These are phyloP conservation scores for Asterochloris erici DNA, from an alignment of 139 green algal genomes.

Conservation along the genomic window DNA sequence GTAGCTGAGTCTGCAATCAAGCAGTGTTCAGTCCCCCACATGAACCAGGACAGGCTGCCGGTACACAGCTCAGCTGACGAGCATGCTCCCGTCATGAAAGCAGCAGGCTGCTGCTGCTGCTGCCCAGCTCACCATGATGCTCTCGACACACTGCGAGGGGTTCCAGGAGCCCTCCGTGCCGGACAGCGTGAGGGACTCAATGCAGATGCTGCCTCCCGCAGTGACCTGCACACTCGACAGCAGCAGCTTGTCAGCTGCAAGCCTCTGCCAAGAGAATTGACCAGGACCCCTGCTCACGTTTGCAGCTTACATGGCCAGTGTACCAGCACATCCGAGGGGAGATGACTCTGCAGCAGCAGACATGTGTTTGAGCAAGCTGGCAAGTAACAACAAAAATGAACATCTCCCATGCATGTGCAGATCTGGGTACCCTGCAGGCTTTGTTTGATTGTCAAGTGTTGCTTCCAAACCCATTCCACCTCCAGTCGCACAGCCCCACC, in stretches of 20 bases:
- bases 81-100: not conserved
- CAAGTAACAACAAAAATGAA: not conserved
- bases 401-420: too few species aligned
- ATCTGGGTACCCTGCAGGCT: too few species aligned
- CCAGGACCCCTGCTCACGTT: not conserved
- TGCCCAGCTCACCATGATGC: slow-evolving; percentile 2
- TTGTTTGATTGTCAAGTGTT: not conserved
- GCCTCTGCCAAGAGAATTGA: not conserved
- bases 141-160: slow-evolving; percentile 18
- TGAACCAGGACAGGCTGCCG: too few species aligned
- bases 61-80: too few species aligned
- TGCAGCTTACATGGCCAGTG: not conserved
- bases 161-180: slow-evolving; percentile 23
- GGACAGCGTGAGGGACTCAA: slow-evolving; percentile 27
- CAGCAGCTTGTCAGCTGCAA: not conserved
- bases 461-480: slow-evolving; percentile 1
- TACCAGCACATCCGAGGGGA: slow-evolving; percentile 8
- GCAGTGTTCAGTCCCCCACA: too few species aligned
- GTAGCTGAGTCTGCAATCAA: too few species aligned
- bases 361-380: not conserved
- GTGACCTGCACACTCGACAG: slow-evolving; percentile 18
- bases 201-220: slow-evolving; percentile 31
- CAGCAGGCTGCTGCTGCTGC: not conserved
- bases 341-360: not conserved
- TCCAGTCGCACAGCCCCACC: not conserved